A percentile compares a stretch with the other conserved stretches of the same genome.
Conservation (phyloP, 140 eudicot species). For the Senecio squalidus region DNA sequence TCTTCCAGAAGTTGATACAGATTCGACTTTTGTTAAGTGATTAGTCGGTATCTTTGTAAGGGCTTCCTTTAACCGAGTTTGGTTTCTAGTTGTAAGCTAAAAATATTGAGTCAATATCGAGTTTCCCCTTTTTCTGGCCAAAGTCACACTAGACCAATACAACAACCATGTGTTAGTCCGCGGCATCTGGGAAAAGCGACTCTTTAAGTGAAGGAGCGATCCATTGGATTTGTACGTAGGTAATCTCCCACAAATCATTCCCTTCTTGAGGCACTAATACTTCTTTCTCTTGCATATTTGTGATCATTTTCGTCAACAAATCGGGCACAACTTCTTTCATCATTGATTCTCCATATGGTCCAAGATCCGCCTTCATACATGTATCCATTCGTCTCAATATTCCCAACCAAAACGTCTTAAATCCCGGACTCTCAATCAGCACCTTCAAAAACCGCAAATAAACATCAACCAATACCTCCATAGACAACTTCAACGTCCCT, state of each 20-base stretch:
- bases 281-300: constrained; percentile 57
- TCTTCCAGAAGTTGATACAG: background rate
- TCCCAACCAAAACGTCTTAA: constrained; percentile 84
- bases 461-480: constrained; percentile 71
- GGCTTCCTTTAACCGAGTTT: background rate
- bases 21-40: background rate
- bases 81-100: background rate
- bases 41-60: background rate
- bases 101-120: background rate
- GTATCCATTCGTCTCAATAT: constrained; percentile 75
- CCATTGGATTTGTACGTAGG: constrained; percentile 89
- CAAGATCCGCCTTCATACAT: constrained; percentile 79
- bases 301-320: constrained; percentile 56
- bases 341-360: constrained; percentile 64
- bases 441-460: constrained; percentile 51
- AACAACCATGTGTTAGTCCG: background rate
- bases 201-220: constrained; percentile 85
- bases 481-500: constrained; percentile 57
- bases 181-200: constrained; percentile 62
- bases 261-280: constrained; percentile 52
- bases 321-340: constrained; percentile 48
- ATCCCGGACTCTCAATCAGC: constrained; percentile 51
- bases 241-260: constrained; percentile 86
- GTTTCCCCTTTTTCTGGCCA: too few relatives aligned
- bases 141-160: too few relatives aligned